Base-by-base conservation (phyloP, 2,329 filamentous ascomycete species). In the Alternaria arborescens region DNA sequence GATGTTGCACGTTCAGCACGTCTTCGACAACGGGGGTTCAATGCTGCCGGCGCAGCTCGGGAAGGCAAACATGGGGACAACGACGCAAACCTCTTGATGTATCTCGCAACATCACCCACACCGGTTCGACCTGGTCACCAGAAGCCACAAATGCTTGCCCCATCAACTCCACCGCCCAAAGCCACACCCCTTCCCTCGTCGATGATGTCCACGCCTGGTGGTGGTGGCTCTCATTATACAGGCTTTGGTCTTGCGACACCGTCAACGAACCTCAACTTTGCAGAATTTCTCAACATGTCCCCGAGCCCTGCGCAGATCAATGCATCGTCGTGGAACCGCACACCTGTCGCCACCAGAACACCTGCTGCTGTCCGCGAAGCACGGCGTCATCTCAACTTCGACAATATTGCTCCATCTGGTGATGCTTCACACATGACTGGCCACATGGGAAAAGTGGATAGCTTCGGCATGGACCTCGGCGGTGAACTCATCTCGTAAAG, bases 211-310 rank as follows among this genome's bases (percentile, higher is more conserved):
- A 95, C 92, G 11, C 92, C 92, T 2, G 90, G 89, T 54, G 90
- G 89, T 41, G 86, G 87, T 62, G 79, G 78, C 24, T 76, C 74
- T 40, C 72, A 74, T 40, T 90, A 88, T 71, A 79, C 90, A 44
- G 84, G 85, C 50, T 85, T 89, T 57, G 81, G 79, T 71, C 88
- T 91, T 52, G 89, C 87, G 65, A 98, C 94, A 1, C 94, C 94
- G 0, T 90, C 90, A 16, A 91, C 94, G 74, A 87, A 84, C 48
- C 96, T 98, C 79, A 96, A 98, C 81, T 97, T 98, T 81, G 88
- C 93, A 53, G 95, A 99, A 76, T 99, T 97, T 80, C 90, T 98
- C 76, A 97, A 98, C 80, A 94, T 98, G 77, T 97, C 95, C 7
- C 95, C 95, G 0, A 97, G 93, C 74, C 95, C 95, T 20, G 95